phyloP scores from a whole-genome alignment of 805 yeast genomes.

The Wickerhamomyces rabaulensis region DNA sequence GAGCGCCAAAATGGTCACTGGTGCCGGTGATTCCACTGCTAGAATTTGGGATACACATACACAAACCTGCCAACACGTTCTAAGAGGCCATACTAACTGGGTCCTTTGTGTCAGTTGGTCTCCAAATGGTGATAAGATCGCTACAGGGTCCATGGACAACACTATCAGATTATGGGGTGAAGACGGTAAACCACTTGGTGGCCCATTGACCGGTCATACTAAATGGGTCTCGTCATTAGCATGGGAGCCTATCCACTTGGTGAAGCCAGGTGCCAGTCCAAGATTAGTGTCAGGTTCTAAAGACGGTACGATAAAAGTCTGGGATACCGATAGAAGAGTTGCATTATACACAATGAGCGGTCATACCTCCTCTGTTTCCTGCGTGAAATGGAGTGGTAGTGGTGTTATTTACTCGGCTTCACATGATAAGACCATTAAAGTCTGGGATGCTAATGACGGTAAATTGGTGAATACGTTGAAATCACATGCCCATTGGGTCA shows the following conservation, averaged over 20 bases:
- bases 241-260: conserved; percentile 93
- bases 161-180: conserved; percentile 85
- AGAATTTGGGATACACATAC: conserved; percentile 96
- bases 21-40: conserved; percentile 95
- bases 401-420: conserved; percentile 83
- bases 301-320: conserved; percentile 82
- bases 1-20: conserved; percentile 81
- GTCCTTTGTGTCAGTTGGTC: conserved; percentile 88
- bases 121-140: conserved; percentile 85
- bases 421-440: conserved; percentile 89
- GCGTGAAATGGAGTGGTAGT: conserved; percentile 96
- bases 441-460: conserved; percentile 84
- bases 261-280: conserved; percentile 57
- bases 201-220: conserved; percentile 70
- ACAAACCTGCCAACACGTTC: conserved; percentile 78
- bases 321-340: conserved; percentile 76
- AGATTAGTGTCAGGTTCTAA: conserved; percentile 84
- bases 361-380: conserved; percentile 82
- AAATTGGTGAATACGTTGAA: conserved; percentile 71
- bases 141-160: conserved; percentile 95
- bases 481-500: conserved; percentile 97
- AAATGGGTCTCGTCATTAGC: conserved; percentile 87
- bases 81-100: conserved; percentile 88
- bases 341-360: conserved; percentile 75
- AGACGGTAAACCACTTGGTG: conserved; percentile 70